These are phyloP conservation scores for Stachybotrys chlorohalonatus DNA, from an alignment of 2,329 filamentous ascomycete species.

Conservation along the genomic window DNA sequence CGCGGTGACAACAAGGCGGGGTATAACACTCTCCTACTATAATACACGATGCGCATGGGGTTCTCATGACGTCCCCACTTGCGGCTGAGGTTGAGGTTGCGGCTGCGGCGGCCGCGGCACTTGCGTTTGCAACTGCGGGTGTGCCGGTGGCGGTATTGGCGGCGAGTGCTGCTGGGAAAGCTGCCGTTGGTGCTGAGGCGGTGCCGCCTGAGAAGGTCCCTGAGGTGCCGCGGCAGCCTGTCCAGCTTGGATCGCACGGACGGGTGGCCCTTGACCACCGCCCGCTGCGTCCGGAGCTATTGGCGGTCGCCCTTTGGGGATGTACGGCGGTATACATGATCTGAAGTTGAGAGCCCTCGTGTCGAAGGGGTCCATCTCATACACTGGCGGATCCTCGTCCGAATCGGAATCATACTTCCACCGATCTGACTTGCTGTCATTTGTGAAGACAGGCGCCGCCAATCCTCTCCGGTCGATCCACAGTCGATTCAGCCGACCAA, in stretches of 20 bases:
- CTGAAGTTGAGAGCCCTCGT: conserved; percentile 51
- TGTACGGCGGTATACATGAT: conserved; percentile 43
- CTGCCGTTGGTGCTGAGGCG: background rate
- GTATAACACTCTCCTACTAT: conserved; percentile 6
- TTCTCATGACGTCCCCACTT: conserved; percentile 14
- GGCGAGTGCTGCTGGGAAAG: background rate
- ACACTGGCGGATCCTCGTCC: conserved; percentile 67
- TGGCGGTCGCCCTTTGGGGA: conserved; percentile 28
- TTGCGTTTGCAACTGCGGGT: background rate
- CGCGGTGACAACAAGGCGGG: background rate
- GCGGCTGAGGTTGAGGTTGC: conserved; percentile 16
- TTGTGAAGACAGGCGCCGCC: conserved; percentile 32
- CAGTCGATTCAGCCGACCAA: conserved; percentile 74
- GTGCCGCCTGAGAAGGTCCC: conserved; percentile 6
- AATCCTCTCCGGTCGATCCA: conserved; percentile 81
- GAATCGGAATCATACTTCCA: conserved; percentile 88
- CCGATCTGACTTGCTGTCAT: conserved; percentile 46
- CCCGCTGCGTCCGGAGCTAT: conserved; percentile 17
- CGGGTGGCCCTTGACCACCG: conserved; percentile 5
- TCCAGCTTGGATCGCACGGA: background rate
- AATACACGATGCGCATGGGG: background rate
- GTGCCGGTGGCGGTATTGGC: conserved; percentile 7
- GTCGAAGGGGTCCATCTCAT: conserved; percentile 66
- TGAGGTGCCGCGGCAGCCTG: background rate
- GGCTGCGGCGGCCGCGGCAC: conserved; percentile 12